Conservation (phyloP, 1,284 basidiomycete species). For the Fistulinella cinereoalba region DNA sequence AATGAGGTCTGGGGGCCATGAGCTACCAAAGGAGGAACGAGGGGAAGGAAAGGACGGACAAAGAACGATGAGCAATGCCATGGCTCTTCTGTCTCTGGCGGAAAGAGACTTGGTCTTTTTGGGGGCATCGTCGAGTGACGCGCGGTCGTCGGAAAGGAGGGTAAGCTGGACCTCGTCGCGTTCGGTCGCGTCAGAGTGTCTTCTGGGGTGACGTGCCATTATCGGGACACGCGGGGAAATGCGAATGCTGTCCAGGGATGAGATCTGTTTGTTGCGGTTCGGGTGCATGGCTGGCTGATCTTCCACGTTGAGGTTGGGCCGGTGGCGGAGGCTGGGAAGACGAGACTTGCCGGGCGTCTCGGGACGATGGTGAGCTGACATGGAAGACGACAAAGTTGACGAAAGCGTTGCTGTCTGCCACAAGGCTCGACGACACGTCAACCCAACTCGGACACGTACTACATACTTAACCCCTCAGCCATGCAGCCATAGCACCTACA, state of each 20-base stretch:
- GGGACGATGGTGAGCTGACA: constrained; percentile 33
- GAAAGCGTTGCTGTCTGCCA: no score
- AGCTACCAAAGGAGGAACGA: constrained; percentile 13
- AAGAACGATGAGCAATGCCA: constrained; percentile 83
- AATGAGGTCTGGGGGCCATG: constrained; percentile 63
- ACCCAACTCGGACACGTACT: not conserved
- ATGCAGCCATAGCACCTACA: not conserved
- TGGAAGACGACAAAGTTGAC: constrained; percentile 4
- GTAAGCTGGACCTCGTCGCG: constrained; percentile 62
- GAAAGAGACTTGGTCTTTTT: constrained; percentile 53
- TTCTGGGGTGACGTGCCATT: constrained; percentile 35
- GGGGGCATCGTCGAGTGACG: constrained; percentile 33
- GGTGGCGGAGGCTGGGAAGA: constrained; percentile 29
- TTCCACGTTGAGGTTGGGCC: constrained; percentile 30
- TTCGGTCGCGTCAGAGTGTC: constrained; percentile 36
- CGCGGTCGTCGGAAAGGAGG: constrained; percentile 54
- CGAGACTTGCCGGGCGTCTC: constrained; percentile 26
- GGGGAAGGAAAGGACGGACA: constrained; percentile 57
- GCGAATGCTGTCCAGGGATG: constrained; percentile 61
- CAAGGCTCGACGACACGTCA: constrained; percentile 14
- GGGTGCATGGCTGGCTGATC: constrained; percentile 38
- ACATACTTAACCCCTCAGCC: no score
- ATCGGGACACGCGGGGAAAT: constrained; percentile 63
- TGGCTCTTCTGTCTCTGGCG: constrained; percentile 77
- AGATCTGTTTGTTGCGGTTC: constrained; percentile 29